A percentile compares a stretch with the other conserved stretches of the same genome.
Evolutionary conservation across 2,329 filamentous ascomycete species (phyloP).

Genomic region (Sporothrix brunneoviolacea): DNA sequence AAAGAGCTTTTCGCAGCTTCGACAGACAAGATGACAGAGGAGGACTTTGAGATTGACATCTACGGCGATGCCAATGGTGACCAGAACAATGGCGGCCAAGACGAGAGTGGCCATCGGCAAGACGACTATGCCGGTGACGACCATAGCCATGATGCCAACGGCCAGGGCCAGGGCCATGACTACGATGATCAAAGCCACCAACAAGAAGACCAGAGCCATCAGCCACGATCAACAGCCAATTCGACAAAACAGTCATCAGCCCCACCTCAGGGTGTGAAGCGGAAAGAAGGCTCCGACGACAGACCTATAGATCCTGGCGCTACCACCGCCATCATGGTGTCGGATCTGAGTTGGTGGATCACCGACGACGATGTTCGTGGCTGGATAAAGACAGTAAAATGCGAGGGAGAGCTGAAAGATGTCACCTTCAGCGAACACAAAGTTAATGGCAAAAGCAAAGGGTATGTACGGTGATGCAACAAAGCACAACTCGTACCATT

Average conservation of each 20-base stretch:
- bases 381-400: conserved; percentile 72
- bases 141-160: conserved; percentile 35
- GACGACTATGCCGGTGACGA: conserved; percentile 30
- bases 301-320: conserved; percentile 52
- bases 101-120: conserved; percentile 14
- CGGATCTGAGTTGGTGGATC: conserved; percentile 93
- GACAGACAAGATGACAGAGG: conserved; percentile 51
- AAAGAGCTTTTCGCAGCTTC: background rate
- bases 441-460: conserved; percentile 97
- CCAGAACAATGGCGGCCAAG: conserved; percentile 31
- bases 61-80: conserved; percentile 55
- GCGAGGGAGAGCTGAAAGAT: conserved; percentile 80
- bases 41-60: conserved; percentile 67
- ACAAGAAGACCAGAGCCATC: conserved; percentile 9
- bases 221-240: conserved; percentile 19
- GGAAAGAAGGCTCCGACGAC: conserved; percentile 54
- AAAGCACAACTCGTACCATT: too few species aligned
- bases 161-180: conserved; percentile 24
- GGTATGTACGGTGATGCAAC: conserved; percentile 53
- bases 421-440: conserved; percentile 98
- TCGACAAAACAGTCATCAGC: conserved; percentile 24
- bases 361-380: conserved; percentile 91
- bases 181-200: conserved; percentile 15
- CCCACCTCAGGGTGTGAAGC: conserved; percentile 51
- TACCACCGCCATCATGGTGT: conserved; percentile 71